Evolutionary conservation across 176 grass and related monocot species (phyloP), one percentile per base, ranked within the genome.

Genomic region (Phragmites australis): DNA sequence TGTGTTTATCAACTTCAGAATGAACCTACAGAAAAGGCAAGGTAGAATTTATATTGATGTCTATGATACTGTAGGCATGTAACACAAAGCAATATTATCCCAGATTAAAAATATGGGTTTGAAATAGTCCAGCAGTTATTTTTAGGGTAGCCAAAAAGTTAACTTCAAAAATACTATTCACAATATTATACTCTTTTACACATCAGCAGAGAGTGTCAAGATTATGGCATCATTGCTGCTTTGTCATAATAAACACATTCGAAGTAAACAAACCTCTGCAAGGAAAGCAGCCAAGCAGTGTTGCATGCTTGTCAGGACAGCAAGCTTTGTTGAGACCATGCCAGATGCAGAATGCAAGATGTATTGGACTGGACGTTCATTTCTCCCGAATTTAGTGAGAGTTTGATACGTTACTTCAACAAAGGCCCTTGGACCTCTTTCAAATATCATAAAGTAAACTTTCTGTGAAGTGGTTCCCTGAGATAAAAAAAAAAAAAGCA

Each of bases 381-480:
- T 75, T 55, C 51, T 79, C 73, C 67, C 52, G 18, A 92, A 34
- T 76, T 55, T 86, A 86, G 66, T 78, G 8, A 92, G 77, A n/a
- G 91, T 76, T 60, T 90, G 84, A 63, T 66, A 88, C 62, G 86
- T 90, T 72, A 77, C 50, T 78, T 88, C 81, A 21, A 86, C 54
- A 83, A 97, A 97, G 46, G 94, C 89, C 50, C 89, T 84, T 65
- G 91, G 94, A 22, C 94, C 94, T 85, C 94, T 92, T 86, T 97
- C 91, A 84, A 97, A 92, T 15, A 97, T 80, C 91, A 97, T 94
- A 75, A 90, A 97, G 68, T 92, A 94, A 56, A 97, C 86, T 75
- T 92, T 97, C 66, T 88, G 91, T 25, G 73, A 87, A 83, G 68
- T 85, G 77, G 89, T 85, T 87, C 83, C 90, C 88, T 90, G 72